phyloP scores from a whole-genome alignment of 73 alveolate genomes.

The Tetrahymena borealis region DNA sequence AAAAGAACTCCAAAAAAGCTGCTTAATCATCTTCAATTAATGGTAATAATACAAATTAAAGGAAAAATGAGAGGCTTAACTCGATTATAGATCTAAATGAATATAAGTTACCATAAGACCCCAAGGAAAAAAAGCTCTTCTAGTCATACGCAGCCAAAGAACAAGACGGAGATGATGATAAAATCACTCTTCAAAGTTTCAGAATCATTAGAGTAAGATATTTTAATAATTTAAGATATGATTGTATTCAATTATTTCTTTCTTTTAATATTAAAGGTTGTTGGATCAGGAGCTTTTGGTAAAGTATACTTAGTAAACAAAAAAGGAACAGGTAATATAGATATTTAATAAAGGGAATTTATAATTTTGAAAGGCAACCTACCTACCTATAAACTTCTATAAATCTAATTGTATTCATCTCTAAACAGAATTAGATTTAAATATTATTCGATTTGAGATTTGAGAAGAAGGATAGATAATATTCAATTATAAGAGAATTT shows the following conservation, averaged over 20 bases:
- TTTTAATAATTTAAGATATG: not conserved
- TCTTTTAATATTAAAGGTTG: not conserved
- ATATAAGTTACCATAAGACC: not conserved
- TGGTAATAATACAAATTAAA: not conserved
- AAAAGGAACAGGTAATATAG: not conserved
- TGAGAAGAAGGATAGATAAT: too few species aligned
- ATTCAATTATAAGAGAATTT: too few species aligned
- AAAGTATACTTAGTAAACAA: not conserved
- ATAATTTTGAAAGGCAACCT: too few species aligned
- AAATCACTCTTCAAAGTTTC: not conserved
- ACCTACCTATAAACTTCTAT: too few species aligned
- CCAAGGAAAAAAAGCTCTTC: not conserved
- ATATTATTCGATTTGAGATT: too few species aligned
- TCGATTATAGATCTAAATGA: conserved; percentile 1
- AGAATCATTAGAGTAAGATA: not conserved
- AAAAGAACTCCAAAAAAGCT: not conserved
- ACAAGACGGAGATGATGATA: not conserved
- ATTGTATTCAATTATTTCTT: not conserved
- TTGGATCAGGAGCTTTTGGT: conserved; percentile 4
- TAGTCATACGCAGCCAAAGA: not conserved
- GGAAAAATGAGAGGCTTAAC: conserved; percentile 3
- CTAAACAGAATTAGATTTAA: too few species aligned
- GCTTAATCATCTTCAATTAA: not conserved
- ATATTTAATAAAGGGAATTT: too few species aligned
- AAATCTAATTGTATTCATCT: too few species aligned